Percentiles rank a stretch among this genome's conserved stretches.
Evolutionary conservation across 1,139 yeast genomes (phyloP).

Genomic region (Suhomyces choctaworum): DNA sequence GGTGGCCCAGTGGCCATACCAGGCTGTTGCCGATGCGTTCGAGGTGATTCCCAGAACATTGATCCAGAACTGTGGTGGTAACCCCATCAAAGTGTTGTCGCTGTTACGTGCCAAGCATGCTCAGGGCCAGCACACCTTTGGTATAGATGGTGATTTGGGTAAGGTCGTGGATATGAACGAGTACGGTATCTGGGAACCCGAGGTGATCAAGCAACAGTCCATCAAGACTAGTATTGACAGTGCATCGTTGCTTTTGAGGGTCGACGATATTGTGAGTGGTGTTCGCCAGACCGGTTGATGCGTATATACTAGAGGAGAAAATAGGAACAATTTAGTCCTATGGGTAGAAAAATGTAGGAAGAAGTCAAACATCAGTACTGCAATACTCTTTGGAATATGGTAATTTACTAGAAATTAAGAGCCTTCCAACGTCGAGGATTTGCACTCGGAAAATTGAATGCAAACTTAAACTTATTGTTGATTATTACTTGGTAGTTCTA

Average conservation of each 20-base stretch:
- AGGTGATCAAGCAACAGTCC: constrained; percentile 94
- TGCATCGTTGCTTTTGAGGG: constrained; percentile 91
- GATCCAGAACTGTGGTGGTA: constrained; percentile 97
- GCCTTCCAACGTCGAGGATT: no score
- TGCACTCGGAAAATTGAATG: no score
- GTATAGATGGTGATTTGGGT: constrained; percentile 94
- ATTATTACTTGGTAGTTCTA: no score
- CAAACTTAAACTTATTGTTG: no score
- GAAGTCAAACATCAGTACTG: no score
- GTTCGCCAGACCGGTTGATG: constrained; percentile 52
- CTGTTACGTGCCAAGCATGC: constrained; percentile 97
- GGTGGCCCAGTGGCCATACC: constrained; percentile 97
- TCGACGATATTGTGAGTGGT: constrained; percentile 97
- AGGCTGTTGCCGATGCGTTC: constrained; percentile 97
- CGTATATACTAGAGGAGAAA: neutral
- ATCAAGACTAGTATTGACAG: constrained; percentile 96
- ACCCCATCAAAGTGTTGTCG: constrained; percentile 85
- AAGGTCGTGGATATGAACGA: constrained; percentile 93
- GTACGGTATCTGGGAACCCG: constrained; percentile 99
- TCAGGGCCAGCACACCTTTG: constrained; percentile 78
- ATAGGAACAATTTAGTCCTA: neutral
- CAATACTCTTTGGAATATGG: no score
- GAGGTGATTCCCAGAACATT: constrained; percentile 97
- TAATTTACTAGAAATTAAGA: no score
- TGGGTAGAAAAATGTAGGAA: neutral